These are phyloP conservation scores for Miscanthus sacchariflorus DNA, from an alignment of 202 grass and related monocot species.

Conservation along the genomic window DNA sequence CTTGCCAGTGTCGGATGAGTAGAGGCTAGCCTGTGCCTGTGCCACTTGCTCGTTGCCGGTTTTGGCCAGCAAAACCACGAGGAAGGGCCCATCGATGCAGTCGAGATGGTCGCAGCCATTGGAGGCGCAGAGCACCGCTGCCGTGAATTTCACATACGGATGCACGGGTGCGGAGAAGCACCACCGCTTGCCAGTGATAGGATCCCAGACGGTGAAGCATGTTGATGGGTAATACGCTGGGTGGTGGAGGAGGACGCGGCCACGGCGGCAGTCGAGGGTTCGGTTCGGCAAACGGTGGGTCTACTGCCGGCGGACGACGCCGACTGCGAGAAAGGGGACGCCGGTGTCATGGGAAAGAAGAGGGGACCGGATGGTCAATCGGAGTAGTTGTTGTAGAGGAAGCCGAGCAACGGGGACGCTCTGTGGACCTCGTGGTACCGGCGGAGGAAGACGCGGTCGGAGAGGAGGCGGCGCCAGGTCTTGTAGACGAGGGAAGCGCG, in stretches of 20 bases:
- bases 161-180: no score
- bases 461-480: conserved; percentile 7
- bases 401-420: background rate
- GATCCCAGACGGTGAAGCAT: no score
- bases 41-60: no score
- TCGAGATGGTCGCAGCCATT: background rate
- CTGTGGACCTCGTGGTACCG: background rate
- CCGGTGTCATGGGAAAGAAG: background rate
- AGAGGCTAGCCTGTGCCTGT: background rate
- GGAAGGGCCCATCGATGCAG: background rate
- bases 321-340: no score
- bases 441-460: background rate
- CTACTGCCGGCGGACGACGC: no score
- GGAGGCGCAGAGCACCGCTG: conserved; percentile 14
- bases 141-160: no score
- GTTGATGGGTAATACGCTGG: no score
- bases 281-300: no score
- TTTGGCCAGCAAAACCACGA: background rate
- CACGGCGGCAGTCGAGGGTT: no score
- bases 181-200: no score
- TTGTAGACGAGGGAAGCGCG: background rate
- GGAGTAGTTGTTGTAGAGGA: background rate
- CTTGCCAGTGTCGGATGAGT: background rate
- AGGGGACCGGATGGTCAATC: no score
- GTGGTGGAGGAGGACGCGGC: no score